These are phyloP conservation scores for Didymella exigua DNA, from an alignment of 2,329 filamentous ascomycete species.

Conservation along the genomic window DNA sequence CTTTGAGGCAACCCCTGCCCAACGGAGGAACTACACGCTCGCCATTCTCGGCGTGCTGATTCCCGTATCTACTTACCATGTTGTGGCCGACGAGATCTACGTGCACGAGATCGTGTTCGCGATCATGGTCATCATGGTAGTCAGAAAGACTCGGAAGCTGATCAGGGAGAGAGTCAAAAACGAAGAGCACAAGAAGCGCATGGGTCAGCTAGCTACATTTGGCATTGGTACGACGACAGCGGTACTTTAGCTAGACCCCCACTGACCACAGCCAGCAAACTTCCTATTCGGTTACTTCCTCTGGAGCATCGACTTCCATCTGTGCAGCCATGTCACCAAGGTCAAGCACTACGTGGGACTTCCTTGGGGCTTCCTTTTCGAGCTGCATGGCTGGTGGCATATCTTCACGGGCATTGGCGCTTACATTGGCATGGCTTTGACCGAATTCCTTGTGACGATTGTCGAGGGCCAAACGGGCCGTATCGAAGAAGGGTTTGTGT, in stretches of 20 bases:
- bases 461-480: constrained; percentile 33
- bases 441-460: constrained; percentile 45
- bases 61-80: constrained; percentile 45
- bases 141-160: constrained; percentile 32
- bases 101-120: constrained; percentile 49
- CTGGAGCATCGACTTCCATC: constrained; percentile 64
- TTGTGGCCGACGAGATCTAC: constrained; percentile 49
- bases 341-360: constrained; percentile 56
- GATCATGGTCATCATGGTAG: constrained; percentile 50
- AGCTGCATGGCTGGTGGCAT: constrained; percentile 70
- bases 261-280: constrained; percentile 37
- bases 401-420: constrained; percentile 63
- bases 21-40: constrained; percentile 33
- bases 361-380: constrained; percentile 62
- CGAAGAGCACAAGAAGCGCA: constrained; percentile 25
- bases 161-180: constrained; percentile 37
- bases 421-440: constrained; percentile 48
- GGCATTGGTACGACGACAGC: constrained; percentile 32
- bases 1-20: constrained; percentile 38
- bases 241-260: neutral
- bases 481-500: constrained; percentile 44
- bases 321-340: constrained; percentile 56
- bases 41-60: constrained; percentile 39
- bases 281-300: constrained; percentile 58
- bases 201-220: constrained; percentile 36